Evolutionary conservation across 208 protist species (phyloP).

Genomic region (Acanthamoeba lenticulata): DNA sequence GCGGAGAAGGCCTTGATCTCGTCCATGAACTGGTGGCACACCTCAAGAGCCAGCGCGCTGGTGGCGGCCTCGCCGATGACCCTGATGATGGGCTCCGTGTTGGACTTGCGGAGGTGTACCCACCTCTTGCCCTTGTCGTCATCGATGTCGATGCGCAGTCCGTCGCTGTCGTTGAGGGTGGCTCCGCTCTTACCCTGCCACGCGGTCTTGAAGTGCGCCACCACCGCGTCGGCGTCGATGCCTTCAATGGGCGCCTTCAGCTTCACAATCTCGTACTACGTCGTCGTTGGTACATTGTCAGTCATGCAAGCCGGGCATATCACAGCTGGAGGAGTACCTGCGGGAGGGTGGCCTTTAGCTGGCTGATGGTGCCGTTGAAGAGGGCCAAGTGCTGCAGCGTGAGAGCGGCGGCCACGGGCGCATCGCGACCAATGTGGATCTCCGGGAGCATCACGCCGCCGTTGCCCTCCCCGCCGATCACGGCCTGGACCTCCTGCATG

Average conservation of each 20-base stretch:
- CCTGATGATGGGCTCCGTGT: constrained; percentile 88
- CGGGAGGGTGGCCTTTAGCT: constrained; percentile 81
- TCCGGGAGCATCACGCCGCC: constrained; percentile 89
- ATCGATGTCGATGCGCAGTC: constrained; percentile 79
- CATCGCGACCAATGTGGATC: constrained; percentile 87
- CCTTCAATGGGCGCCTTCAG: constrained; percentile 77
- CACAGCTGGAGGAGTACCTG: not conserved
- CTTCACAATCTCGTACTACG: constrained; percentile 86
- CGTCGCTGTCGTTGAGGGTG: constrained; percentile 80
- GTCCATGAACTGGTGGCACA: constrained; percentile 72
- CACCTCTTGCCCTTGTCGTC: constrained; percentile 76
- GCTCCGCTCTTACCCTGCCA: constrained; percentile 4
- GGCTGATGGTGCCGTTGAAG: constrained; percentile 70
- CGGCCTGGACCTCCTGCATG: constrained; percentile 75
- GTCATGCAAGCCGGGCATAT: not conserved
- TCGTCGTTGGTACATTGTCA: not conserved
- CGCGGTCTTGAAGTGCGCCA: constrained; percentile 69
- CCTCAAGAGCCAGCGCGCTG: not conserved
- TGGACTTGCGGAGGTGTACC: constrained; percentile 87
- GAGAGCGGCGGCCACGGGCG: constrained; percentile 82
- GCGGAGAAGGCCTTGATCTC: constrained; percentile 65
- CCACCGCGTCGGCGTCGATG: constrained; percentile 76
- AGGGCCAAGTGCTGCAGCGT: constrained; percentile 76
- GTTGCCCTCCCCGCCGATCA: constrained; percentile 89
- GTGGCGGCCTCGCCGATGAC: constrained; percentile 81